These are phyloP conservation scores for Microthlaspi erraticum DNA, from an alignment of 345 rosid genomes.

Conservation along the genomic window DNA sequence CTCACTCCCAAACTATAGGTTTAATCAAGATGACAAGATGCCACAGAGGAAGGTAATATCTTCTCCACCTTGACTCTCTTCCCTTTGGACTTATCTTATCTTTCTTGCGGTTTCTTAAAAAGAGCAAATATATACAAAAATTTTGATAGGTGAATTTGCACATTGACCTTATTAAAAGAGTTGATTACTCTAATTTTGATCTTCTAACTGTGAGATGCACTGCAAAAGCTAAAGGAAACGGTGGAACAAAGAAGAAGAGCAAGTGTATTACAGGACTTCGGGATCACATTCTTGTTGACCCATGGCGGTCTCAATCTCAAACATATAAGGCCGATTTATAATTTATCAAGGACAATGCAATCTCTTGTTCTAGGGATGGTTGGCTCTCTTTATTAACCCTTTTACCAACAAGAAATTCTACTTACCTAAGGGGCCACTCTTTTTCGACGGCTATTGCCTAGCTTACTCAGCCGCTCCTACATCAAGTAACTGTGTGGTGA, in stretches of 20 bases:
- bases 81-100: constrained; percentile 22
- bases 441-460: neutral
- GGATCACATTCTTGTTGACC: neutral
- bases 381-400: neutral
- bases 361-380: constrained; percentile 9
- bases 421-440: neutral
- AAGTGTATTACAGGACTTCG: too few relatives aligned
- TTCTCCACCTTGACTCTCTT: neutral
- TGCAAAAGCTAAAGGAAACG: neutral
- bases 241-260: neutral
- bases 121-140: constrained; percentile 22
- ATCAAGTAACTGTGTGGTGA: constrained; percentile 6
- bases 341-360: neutral
- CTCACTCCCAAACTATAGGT: constrained; percentile 95
- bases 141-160: constrained; percentile 69
- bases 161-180: constrained; percentile 61
- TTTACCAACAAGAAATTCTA: constrained; percentile 1
- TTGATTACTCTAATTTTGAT: too few relatives aligned
- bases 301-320: neutral
- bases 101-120: neutral
- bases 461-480: constrained; percentile 23
- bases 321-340: neutral
- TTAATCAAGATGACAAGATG: constrained; percentile 87
- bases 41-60: constrained; percentile 86
- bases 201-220: neutral